Conservation (phyloP, 306 rosid genomes). For the Hippophae tibetana region DNA sequence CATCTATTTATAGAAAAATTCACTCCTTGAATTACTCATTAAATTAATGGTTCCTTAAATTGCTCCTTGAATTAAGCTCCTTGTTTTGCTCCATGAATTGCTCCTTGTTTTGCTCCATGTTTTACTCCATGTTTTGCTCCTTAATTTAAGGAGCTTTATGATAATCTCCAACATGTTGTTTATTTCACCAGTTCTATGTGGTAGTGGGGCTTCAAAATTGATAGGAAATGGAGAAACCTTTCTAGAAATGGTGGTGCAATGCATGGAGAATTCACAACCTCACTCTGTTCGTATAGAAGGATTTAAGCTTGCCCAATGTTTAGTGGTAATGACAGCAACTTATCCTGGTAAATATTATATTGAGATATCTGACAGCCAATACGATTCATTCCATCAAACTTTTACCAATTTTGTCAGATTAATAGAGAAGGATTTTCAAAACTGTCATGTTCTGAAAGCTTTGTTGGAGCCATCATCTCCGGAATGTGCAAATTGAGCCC, state of each 20-base stretch:
- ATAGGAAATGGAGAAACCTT: slow-evolving; percentile 48
- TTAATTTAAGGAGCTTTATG: no score
- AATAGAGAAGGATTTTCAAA: slow-evolving; percentile 37
- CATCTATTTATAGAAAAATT: no score
- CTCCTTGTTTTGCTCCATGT: no score
- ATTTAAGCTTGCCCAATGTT: slow-evolving; percentile 66
- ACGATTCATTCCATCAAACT: slow-evolving; percentile 9
- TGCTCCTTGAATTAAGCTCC: no score
- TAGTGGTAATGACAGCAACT: slow-evolving; percentile 38
- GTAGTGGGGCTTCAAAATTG: slow-evolving; percentile 48
- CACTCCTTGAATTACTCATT: no score
- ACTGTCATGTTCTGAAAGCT: slow-evolving; percentile 49
- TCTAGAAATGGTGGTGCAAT: slow-evolving; percentile 44
- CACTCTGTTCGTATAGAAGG: slow-evolving; percentile 52
- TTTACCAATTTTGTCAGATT: slow-evolving; percentile 40
- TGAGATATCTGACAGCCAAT: slow-evolving; percentile 6
- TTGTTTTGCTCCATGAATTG: no score
- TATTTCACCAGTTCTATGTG: slow-evolving; percentile 63
- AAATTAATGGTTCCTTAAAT: no score
- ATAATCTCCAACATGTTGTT: no score
- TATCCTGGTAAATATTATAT: slow-evolving; percentile 2
- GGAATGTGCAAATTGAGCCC: slow-evolving; percentile 42
- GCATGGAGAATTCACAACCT: slow-evolving; percentile 57
- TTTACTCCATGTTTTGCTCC: no score
- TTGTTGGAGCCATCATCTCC: slow-evolving; percentile 52